Base-by-base conservation (phyloP, 2,329 filamentous ascomycete genomes). In the Berkeleyomyces rouxiae region DNA sequence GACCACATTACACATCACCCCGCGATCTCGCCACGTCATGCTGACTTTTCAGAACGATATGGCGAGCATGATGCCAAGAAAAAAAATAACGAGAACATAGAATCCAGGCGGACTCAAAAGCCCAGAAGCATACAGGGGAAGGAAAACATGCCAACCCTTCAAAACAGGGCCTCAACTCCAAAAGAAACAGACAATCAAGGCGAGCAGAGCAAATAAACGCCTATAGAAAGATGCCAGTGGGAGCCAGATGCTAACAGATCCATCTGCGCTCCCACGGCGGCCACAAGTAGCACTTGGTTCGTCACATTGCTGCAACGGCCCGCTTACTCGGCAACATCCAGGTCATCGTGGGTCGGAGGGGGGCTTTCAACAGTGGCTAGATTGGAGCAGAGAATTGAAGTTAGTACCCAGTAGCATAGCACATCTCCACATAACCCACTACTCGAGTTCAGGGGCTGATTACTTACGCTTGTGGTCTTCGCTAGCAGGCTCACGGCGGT, bases 381-480 rank as follows among this genome's bases (percentile, higher is more conserved):
- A 23, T 3, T 23, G 23, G 23, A 23, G 23, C 23, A 23, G 23
- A 23, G 23, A 23, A 23, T 23, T 23, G 23, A 23, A 23, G 23
- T 23, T 2, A 23, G 23, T 23, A 23, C 23, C 23, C 23, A 23
- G 23, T 23, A 23, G 23, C 23, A 23, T 23, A 23, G 23, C 23
- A 23, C 23, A 23, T 23, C 23, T 23, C 23, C 23, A 23, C 23
- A 23, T 23, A 23, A 23, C 23, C 23, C 23, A 23, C 23, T 23
- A 23, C 23, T 1, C 23, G 23, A 23, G 23, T 23, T 13, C 13
- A 23, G 63, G 61, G 64, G 23, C 61, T 61, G 65, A 61, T 65
- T 58, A 71, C 73, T 67, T 75, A 96, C 91, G 83, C 84, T 97
- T 97, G 71, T 88, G 84, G 67, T 96, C 90, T 68, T 96, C 90